A percentile compares a stretch with the other conserved stretches of the same genome.
Evolutionary conservation across 23 red algal species (phyloP).

Genomic region (Agarophyton chilense): DNA sequence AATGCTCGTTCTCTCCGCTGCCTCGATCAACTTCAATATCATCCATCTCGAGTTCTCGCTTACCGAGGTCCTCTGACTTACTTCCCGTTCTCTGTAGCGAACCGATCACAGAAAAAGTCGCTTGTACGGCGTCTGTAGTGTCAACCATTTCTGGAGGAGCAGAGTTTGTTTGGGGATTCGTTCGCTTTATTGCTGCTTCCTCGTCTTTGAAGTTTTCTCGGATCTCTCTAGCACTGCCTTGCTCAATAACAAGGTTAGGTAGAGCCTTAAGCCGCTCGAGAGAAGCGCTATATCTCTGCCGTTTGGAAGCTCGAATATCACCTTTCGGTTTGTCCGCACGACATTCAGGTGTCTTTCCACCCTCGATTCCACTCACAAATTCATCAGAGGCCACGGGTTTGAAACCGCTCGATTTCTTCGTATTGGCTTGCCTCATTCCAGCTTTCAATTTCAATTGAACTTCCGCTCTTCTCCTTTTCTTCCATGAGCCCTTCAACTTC

Average conservation of each 20-base stretch:
- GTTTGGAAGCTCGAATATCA: neutral
- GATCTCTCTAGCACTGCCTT: neutral
- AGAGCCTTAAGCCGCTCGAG: neutral
- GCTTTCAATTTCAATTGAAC: neutral
- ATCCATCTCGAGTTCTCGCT: neutral
- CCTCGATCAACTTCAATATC: neutral
- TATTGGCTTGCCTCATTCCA: neutral
- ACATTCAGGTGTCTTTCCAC: neutral
- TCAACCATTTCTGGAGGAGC: neutral
- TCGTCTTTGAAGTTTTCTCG: neutral
- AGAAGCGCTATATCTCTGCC: neutral
- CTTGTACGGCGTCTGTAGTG: conserved; percentile 11
- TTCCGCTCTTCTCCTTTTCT: conserved; percentile 17
- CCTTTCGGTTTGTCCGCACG: neutral
- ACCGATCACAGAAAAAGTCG: conserved; percentile 24
- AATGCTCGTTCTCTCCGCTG: neutral
- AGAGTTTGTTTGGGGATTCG: neutral
- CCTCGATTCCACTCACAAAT: conserved; percentile 52
- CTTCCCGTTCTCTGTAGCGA: neutral
- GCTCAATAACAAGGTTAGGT: neutral
- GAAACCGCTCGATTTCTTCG: neutral
- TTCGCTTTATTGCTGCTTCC: neutral
- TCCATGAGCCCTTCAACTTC: conserved; percentile 19
- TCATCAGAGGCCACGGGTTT: conserved; percentile 21
- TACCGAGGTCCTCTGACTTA: neutral